These are phyloP conservation scores for Pythium brassicae DNA, from an alignment of 352 stramenopile species.

Conservation along the genomic window DNA sequence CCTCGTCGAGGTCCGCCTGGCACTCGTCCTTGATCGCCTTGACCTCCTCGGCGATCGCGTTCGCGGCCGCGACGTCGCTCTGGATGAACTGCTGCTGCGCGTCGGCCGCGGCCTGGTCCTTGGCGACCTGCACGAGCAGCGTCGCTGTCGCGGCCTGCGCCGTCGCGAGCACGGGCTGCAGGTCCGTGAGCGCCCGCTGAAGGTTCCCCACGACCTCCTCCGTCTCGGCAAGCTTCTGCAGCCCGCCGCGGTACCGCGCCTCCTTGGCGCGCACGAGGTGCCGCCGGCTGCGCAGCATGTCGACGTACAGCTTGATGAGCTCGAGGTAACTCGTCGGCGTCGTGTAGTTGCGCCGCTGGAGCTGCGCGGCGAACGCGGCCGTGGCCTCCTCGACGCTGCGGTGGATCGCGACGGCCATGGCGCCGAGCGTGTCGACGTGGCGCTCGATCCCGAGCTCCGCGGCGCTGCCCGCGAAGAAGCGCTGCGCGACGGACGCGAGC, in stretches of 20 bases:
- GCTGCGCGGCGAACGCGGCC: constrained; percentile 67
- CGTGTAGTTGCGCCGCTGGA: constrained; percentile 93
- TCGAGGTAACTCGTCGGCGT: constrained; percentile 95
- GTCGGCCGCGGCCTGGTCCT: constrained; percentile 90
- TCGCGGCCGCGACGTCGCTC: constrained; percentile 87
- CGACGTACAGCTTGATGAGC: constrained; percentile 92
- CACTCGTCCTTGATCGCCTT: constrained; percentile 93
- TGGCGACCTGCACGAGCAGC: constrained; percentile 85
- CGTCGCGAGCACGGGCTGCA: constrained; percentile 89
- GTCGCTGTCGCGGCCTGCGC: constrained; percentile 85
- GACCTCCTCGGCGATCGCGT: constrained; percentile 89
- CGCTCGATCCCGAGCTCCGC: constrained; percentile 86
- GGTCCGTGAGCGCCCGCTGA: constrained; percentile 87
- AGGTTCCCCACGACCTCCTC: constrained; percentile 92
- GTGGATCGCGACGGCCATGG: constrained; percentile 93
- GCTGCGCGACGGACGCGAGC: constrained; percentile 87
- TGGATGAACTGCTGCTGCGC: constrained; percentile 90
- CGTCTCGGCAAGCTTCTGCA: constrained; percentile 92
- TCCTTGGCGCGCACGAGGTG: constrained; percentile 83
- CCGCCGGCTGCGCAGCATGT: constrained; percentile 87
- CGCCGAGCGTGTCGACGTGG: constrained; percentile 86
- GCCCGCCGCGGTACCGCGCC: constrained; percentile 69
- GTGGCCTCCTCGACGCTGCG: constrained; percentile 87
- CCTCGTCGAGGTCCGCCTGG: constrained; percentile 90
- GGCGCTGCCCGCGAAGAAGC: constrained; percentile 83